Base-by-base conservation (phyloP, 164 flowering plant genomes). In the Vitis labrusca region DNA sequence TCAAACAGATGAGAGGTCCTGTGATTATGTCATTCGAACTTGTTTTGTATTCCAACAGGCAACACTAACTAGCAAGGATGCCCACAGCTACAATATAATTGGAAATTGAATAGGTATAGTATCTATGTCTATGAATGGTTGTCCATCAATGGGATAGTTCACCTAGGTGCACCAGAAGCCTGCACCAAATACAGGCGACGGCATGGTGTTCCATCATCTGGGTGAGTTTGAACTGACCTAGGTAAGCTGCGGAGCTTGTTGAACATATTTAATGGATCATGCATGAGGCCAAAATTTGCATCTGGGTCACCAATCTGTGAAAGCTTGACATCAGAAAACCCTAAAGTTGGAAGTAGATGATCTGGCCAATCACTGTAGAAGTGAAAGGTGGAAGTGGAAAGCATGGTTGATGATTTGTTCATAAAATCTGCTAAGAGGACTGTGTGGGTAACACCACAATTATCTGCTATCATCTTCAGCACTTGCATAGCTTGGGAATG, bases 301-400 rank as follows among this genome's bases (percentile, higher is more conserved):
- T 93, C 98, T 23, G 98, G 90, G 61, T 93, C 98, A 15, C 98
- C 98, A 73, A 93, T 85, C 68, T 93, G 97, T 48, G 97, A 91
- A 71, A 91, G 90, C 64, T 74, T 81, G 14, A 91, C 92, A 67
- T 87, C 78, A 10, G 98, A 76, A 78, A 91, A 93, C 27, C 97
- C 98, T 14, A 93, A 81, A 60, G 98, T 82, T 50, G 97, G 93
- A 56, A 93, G 81, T 71, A 93, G 90, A 55, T 87, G 86, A 66
- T 93, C 98, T 5, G 97, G 97, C 97, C 97, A 93, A 65, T 93
- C 97, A 68, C 98, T 85, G 61, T 89, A 86, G 83, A 93, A 93
- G 44, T 87, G 93, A 74, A 75, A 93, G 72, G 72, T 76, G 61
- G 95, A 85, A 29, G 58, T 79, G 15, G 91, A 80, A 3, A 92